Conservation (phyloP, 345 rosid genomes). For the Clausena lansium region DNA sequence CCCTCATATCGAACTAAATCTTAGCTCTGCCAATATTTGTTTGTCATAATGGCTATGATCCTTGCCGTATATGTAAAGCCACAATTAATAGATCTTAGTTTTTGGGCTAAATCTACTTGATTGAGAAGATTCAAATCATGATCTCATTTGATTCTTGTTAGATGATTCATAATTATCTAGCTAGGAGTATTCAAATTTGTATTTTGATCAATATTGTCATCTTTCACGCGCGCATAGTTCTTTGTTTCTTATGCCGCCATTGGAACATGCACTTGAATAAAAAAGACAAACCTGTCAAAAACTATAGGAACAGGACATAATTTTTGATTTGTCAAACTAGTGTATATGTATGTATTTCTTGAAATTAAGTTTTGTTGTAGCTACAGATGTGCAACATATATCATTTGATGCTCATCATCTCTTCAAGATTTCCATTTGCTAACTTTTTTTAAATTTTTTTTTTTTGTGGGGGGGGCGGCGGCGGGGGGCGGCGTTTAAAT, state of each 20-base stretch:
- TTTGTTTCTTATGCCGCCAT: conserved; percentile 20
- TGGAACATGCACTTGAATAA: not conserved
- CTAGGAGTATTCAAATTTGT: not conserved
- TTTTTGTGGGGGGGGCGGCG: not conserved
- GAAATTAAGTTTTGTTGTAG: not conserved
- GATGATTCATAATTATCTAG: not conserved
- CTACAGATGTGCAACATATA: no score
- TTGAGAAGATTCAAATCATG: not conserved
- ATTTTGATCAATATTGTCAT: not conserved
- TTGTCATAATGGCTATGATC: no score
- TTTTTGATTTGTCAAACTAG: not conserved
- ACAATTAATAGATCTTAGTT: no score
- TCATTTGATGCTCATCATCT: not conserved
- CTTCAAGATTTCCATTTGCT: not conserved
- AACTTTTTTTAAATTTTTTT: no score
- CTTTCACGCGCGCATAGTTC: not conserved
- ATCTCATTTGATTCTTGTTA: not conserved
- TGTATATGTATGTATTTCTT: not conserved
- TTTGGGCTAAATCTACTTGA: no score
- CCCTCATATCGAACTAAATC: no score
- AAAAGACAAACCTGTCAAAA: conserved; percentile 33
- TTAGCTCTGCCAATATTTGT: no score
- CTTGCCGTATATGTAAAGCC: no score
- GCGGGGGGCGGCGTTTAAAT: no score
- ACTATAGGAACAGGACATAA: not conserved